Evolutionary conservation across 495 filamentous ascomycete species (phyloP), one percentile per base, ranked within the genome.

Genomic region (Chaetomium fimeti): DNA sequence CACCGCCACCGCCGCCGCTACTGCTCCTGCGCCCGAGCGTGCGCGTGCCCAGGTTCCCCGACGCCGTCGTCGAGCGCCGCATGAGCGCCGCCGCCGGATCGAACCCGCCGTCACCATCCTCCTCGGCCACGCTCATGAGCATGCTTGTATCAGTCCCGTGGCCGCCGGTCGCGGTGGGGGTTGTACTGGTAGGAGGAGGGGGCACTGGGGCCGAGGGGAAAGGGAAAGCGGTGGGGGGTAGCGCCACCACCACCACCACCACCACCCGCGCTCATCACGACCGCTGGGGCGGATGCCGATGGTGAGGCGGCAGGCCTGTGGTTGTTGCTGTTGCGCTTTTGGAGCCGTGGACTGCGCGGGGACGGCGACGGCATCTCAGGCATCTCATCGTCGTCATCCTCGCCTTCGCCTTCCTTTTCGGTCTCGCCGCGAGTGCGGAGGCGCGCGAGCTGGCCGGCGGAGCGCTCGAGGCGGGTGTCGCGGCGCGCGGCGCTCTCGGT

Each of bases 391-490:
- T 66, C 70, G 0, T 54, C 61, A 4, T 53, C 57, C 8, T 18
- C 56, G 3, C 32, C 32, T 9, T 36, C 61, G 6, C 24, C 48
- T 12, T 22, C 47, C 13, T n/a, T n/a, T n/a, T n/a, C n/a, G n/a
- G n/a, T n/a, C n/a, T n/a, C n/a, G n/a, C 66, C 49, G 0, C 49
- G 38, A 5, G 51, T 71, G 24, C 62, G 20, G 13, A 81, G 61
- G 20, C 58, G 66, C 32, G 63, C 68, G 0, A 85, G 69, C 59
- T 83, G 74, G n/a, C 68, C 74, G 27, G 64, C 62, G 64, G 70
- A 79, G n/a, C 81, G 72, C 63, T 85, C 83, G 3, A 84, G 73
- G 58, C 74, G 77, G 5, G 82, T 84, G 59, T 84, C 83, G 4
- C 79, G 73, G 13, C 81, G 72, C 15, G 82, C 81, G 15, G 80